These are phyloP conservation scores for Castanea mollissima DNA, from an alignment of 306 rosid genomes.

Conservation along the genomic window DNA sequence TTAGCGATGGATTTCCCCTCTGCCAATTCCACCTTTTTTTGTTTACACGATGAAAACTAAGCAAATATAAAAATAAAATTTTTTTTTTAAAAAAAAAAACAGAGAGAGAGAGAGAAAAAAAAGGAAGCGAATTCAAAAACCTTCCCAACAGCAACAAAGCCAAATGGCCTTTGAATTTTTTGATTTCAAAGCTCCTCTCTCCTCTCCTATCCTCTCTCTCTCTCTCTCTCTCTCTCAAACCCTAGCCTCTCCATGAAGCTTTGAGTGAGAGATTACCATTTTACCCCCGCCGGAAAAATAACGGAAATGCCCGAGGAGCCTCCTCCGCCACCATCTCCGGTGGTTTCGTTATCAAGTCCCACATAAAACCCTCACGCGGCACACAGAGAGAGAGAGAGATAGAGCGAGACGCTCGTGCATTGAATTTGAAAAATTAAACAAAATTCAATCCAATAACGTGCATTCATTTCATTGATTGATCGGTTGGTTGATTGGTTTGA, in stretches of 20 bases:
- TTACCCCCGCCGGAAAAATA: constrained; percentile 14
- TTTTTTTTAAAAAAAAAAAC: not conserved
- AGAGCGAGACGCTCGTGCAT: not conserved
- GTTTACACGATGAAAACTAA: constrained; percentile 31
- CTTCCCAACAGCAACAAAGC: not conserved
- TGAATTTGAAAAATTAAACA: too few species aligned
- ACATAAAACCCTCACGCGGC: not conserved
- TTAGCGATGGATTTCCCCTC: constrained; percentile 19
- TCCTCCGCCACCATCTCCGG: constrained; percentile 39
- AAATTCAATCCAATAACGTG: not conserved
- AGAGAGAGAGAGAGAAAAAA: constrained; percentile 26
- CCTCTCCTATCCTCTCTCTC: not conserved
- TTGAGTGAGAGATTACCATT: constrained; percentile 8
- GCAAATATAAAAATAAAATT: not conserved
- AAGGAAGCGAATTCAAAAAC: constrained; percentile 7
- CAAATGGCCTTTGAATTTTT: constrained; percentile 3
- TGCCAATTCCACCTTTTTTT: constrained; percentile 11
- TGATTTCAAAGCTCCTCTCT: constrained; percentile 15
- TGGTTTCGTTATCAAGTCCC: constrained; percentile 36
- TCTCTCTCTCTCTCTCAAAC: constrained; percentile 25
- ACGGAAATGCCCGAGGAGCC: constrained; percentile 38
- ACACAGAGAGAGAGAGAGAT: not conserved
- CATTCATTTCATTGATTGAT: constrained; percentile 24
- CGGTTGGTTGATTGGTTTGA: constrained; percentile 15
- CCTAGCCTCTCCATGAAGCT: constrained; percentile 22